Percentiles rank a stretch among this genome's conserved stretches.
These are phyloP conservation scores for Alternaria tenuissima DNA, from an alignment of 2,329 filamentous ascomycete genomes.

Conservation along the genomic window DNA sequence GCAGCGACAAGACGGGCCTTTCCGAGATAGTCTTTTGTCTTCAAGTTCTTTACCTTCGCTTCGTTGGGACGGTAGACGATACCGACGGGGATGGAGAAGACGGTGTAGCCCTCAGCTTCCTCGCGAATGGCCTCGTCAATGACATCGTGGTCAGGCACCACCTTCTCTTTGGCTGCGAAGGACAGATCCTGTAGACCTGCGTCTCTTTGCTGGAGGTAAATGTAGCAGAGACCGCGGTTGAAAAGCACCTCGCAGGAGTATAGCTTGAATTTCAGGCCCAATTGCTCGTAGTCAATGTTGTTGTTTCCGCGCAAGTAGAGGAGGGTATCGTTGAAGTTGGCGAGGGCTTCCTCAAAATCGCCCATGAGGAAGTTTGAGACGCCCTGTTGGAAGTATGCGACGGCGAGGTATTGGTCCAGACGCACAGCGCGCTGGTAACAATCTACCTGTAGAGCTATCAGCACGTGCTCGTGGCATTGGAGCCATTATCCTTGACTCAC, in stretches of 20 bases:
- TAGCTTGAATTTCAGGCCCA: constrained; percentile 93
- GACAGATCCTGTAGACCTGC: constrained; percentile 89
- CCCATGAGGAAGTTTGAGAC: constrained; percentile 97
- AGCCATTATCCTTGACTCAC: constrained; percentile 62
- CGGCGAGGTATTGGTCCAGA: constrained; percentile 93
- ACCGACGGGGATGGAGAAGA: constrained; percentile 97
- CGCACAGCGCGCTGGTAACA: constrained; percentile 91
- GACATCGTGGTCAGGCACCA: constrained; percentile 94
- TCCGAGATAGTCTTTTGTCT: constrained; percentile 96
- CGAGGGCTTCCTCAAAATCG: constrained; percentile 95
- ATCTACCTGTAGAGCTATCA: constrained; percentile 71
- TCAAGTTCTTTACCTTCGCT: constrained; percentile 97
- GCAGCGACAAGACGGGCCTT: constrained; percentile 94
- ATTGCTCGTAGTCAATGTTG: constrained; percentile 96
- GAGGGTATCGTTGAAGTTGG: constrained; percentile 98
- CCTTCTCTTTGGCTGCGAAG: constrained; percentile 94
- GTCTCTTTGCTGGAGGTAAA: constrained; percentile 92
- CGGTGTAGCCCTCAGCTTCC: constrained; percentile 96
- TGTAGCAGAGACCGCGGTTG: constrained; percentile 96
- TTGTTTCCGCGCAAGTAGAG: constrained; percentile 94
- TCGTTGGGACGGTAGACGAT: constrained; percentile 96
- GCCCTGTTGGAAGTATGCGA: constrained; percentile 97
- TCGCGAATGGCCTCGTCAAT: constrained; percentile 97
- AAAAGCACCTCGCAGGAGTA: constrained; percentile 98
- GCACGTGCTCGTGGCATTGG: constrained; percentile 18